phyloP scores from a whole-genome alignment of 495 filamentous ascomycete genomes.

The Daldinia grandis region DNA sequence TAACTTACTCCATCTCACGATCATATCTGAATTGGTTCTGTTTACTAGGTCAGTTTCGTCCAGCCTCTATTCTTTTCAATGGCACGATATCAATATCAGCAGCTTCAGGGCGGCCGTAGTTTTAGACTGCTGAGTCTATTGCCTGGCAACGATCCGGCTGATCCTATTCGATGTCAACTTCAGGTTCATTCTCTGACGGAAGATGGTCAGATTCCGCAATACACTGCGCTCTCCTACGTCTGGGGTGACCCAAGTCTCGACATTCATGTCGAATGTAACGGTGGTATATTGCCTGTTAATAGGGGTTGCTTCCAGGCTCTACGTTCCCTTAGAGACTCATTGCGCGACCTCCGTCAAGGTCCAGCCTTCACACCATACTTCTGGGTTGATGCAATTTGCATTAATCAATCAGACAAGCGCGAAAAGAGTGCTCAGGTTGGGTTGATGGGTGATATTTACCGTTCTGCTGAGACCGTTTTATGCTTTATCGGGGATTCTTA shows the following conservation, averaged over 20 bases:
- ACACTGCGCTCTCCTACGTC: slow-evolving; percentile 9
- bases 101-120: background rate
- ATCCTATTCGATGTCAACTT: slow-evolving; percentile 14
- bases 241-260: background rate
- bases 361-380: background rate
- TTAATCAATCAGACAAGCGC: background rate
- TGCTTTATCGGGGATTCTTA: background rate
- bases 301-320: slow-evolving; percentile 5
- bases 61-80: background rate
- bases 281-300: background rate
- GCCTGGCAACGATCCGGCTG: slow-evolving; percentile 6
- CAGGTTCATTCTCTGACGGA: slow-evolving; percentile 11
- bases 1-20: background rate
- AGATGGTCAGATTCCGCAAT: slow-evolving; percentile 2
- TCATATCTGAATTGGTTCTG: background rate
- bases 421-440: background rate
- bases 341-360: background rate
- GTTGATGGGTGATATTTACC: slow-evolving; percentile 1
- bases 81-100: background rate
- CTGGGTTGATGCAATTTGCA: slow-evolving; percentile 7
- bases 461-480: background rate
- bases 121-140: slow-evolving; percentile 7
- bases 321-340: background rate
- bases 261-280: background rate
- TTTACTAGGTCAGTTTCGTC: slow-evolving; percentile 4